Percentiles rank a stretch among this genome's conserved stretches.
These are phyloP conservation scores for Lactuca saligna DNA, from an alignment of 129 eudicot species.

Conservation along the genomic window DNA sequence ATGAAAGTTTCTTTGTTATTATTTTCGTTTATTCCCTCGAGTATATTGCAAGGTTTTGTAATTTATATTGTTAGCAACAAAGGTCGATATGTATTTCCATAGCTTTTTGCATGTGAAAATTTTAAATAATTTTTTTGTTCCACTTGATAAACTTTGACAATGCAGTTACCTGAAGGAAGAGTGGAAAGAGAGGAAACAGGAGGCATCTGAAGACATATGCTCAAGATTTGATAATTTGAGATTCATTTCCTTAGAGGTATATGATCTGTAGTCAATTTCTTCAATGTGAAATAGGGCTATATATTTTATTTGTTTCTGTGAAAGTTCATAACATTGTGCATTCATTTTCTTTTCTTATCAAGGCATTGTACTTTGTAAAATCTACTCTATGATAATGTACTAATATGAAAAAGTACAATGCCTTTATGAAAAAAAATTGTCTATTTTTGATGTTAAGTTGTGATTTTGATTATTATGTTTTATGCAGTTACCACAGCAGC, in stretches of 20 bases:
- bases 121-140: no score
- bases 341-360: no score
- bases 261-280: background rate
- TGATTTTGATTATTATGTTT: conserved; percentile 12
- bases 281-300: background rate
- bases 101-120: no score
- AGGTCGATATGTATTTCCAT: no score
- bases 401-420: no score
- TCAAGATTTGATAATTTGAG: conserved; percentile 70
- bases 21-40: no score
- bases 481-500: conserved; percentile 95
- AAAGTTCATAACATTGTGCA: background rate
- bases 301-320: no score
- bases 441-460: conserved; percentile 2
- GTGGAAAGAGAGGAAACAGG: conserved; percentile 84
- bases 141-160: background rate
- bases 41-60: no score
- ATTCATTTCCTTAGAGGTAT: conserved; percentile 83
- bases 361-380: no score
- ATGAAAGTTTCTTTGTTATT: no score
- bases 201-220: conserved; percentile 50
- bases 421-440: background rate
- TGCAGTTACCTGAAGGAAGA: conserved; percentile 91
- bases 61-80: no score
- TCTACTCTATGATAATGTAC: no score